These are phyloP conservation scores for Naganishia sp. DNA, from an alignment of 1,284 basidiomycete species.

Conservation along the genomic window DNA sequence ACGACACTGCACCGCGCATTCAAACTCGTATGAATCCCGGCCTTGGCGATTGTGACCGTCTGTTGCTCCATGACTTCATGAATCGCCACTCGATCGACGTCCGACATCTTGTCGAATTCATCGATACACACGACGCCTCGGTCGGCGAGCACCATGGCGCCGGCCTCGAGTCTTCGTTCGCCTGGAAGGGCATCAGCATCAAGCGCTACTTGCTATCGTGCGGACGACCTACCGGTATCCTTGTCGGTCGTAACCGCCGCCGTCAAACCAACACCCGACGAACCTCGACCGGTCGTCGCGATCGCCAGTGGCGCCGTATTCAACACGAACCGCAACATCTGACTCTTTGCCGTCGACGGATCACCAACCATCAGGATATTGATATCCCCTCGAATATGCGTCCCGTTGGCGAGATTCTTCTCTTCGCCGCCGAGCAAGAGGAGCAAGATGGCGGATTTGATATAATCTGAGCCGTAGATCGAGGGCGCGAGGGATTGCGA, in stretches of 20 bases:
- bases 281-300: constrained; percentile 95
- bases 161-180: constrained; percentile 93
- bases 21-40: constrained; percentile 96
- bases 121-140: constrained; percentile 99
- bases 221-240: constrained; percentile 66
- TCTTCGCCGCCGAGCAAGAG: constrained; percentile 93
- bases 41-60: constrained; percentile 98
- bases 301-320: constrained; percentile 96
- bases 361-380: constrained; percentile 99
- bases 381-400: constrained; percentile 99
- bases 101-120: constrained; percentile 99
- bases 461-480: constrained; percentile 93
- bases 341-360: constrained; percentile 96
- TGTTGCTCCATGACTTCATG: constrained; percentile 99
- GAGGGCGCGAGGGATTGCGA: constrained; percentile 96
- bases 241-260: constrained; percentile 99
- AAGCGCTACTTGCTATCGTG: not conserved
- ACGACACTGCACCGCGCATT: constrained; percentile 98
- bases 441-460: constrained; percentile 90
- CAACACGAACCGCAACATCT: constrained; percentile 93
- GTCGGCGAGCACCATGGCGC: constrained; percentile 99
- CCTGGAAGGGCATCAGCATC: constrained; percentile 53
- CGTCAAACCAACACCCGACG: constrained; percentile 96
- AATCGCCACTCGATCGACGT: constrained; percentile 98
- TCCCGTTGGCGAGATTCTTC: constrained; percentile 97